A percentile compares a stretch with the other conserved stretches of the same genome.
phyloP scores from a whole-genome alignment of 2,329 filamentous ascomycete genomes.

The Fusarium kyushuense region DNA sequence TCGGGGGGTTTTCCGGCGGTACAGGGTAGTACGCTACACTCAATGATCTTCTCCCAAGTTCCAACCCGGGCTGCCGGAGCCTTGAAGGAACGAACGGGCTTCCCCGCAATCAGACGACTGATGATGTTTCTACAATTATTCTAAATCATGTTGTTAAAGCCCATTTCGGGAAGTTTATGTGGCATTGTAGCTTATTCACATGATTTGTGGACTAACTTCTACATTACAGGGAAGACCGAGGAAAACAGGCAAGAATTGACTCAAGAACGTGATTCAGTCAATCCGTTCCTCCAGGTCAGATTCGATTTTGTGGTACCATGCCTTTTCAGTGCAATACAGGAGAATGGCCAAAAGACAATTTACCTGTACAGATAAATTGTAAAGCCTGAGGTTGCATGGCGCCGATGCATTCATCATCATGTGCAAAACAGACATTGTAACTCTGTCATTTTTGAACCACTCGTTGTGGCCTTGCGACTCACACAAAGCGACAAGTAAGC shows the following conservation, averaged over 20 bases:
- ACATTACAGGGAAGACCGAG: background rate
- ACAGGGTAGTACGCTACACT: conserved; percentile 3
- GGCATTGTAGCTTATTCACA: background rate
- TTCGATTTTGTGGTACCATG: too few relatives aligned
- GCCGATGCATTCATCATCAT: background rate
- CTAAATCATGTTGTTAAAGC: background rate
- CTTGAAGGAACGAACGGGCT: background rate
- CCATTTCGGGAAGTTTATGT: background rate
- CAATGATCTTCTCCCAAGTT: background rate
- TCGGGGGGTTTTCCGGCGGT: background rate
- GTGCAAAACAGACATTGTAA: background rate
- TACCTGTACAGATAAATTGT: accelerated
- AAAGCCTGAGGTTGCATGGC: background rate
- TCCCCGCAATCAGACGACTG: background rate
- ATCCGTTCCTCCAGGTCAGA: too few relatives aligned
- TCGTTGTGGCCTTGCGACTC: background rate
- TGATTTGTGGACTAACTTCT: too few relatives aligned
- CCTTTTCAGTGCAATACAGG: background rate
- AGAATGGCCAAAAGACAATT: background rate
- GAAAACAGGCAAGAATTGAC: background rate
- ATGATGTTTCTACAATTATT: background rate
- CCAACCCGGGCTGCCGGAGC: background rate
- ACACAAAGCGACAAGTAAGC: background rate
- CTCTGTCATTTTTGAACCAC: accelerated
- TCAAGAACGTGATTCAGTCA: background rate